Conservation (phyloP, 352 stramenopile species). For the Phytophthora ramorum region DNA sequence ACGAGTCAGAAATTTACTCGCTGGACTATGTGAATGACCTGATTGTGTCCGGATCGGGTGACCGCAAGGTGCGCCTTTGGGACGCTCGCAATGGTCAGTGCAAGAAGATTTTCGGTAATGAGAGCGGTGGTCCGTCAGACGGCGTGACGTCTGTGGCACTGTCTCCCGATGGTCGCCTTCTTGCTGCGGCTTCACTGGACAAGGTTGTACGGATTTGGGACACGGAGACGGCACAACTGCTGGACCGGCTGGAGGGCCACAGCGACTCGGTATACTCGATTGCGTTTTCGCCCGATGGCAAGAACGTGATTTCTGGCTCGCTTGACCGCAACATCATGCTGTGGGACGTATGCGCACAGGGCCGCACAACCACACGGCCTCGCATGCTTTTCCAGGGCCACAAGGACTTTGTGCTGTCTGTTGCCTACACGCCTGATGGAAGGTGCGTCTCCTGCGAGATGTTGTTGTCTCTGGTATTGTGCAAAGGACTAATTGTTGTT, state of each 20-base stretch:
- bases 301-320: constrained; percentile 88
- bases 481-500: constrained; percentile 11
- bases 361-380: constrained; percentile 78
- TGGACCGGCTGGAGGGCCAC: constrained; percentile 86
- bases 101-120: constrained; percentile 87
- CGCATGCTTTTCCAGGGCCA: constrained; percentile 91
- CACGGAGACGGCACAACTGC: constrained; percentile 78
- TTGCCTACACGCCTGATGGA: constrained; percentile 89
- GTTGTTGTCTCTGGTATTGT: background rate
- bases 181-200: constrained; percentile 83
- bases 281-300: constrained; percentile 86
- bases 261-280: constrained; percentile 91
- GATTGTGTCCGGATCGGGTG: constrained; percentile 87
- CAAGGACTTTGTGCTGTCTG: constrained; percentile 89
- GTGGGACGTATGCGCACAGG: constrained; percentile 84
- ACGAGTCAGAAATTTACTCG: constrained; percentile 90
- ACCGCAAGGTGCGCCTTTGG: constrained; percentile 87
- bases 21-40: constrained; percentile 88
- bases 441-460: constrained; percentile 47
- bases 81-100: constrained; percentile 83
- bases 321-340: constrained; percentile 90
- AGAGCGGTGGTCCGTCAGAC: constrained; percentile 80
- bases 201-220: constrained; percentile 91
- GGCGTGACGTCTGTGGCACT: constrained; percentile 85
- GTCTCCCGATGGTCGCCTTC: constrained; percentile 75